Evolutionary conservation across 2,329 filamentous ascomycete species (phyloP).

Genomic region (Monosporascus sp.): DNA sequence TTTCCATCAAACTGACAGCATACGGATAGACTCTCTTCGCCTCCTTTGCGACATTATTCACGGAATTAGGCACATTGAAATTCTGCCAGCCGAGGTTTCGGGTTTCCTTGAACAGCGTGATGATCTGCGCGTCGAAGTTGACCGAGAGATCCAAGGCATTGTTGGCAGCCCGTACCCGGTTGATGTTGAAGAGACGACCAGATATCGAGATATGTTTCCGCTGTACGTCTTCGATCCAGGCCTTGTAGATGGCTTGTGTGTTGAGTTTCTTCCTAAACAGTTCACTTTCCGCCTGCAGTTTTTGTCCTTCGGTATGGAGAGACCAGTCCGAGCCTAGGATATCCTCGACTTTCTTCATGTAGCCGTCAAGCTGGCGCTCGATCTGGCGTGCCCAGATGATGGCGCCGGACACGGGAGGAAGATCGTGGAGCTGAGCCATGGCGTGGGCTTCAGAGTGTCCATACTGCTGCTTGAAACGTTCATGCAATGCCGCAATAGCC

Average conservation of each 20-base stretch:
- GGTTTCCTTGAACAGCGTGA: constrained; percentile 97
- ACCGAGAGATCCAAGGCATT: constrained; percentile 84
- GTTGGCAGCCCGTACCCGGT: constrained; percentile 81
- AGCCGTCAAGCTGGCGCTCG: constrained; percentile 88
- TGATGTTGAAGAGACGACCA: constrained; percentile 86
- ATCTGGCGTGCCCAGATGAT: constrained; percentile 99
- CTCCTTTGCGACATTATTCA: constrained; percentile 95
- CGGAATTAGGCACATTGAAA: constrained; percentile 87
- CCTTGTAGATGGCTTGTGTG: constrained; percentile 88
- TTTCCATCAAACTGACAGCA: constrained; percentile 97
- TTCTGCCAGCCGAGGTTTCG: constrained; percentile 93
- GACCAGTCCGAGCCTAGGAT: constrained; percentile 94
- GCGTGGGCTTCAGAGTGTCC: constrained; percentile 96
- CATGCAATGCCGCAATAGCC: constrained; percentile 87
- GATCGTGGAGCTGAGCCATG: constrained; percentile 94
- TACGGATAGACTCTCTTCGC: constrained; percentile 98
- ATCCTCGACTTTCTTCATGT: constrained; percentile 99
- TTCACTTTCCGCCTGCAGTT: constrained; percentile 84
- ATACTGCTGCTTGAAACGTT: constrained; percentile 98
- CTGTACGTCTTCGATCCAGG: constrained; percentile 89
- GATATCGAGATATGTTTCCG: constrained; percentile 86
- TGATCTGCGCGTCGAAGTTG: constrained; percentile 96
- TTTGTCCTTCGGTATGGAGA: constrained; percentile 89
- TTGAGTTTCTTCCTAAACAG: constrained; percentile 96
- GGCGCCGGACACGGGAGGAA: constrained; percentile 91